A percentile compares a stretch with the other conserved stretches of the same genome.
These are phyloP conservation scores for Aspergillus carlsbadensis DNA, from an alignment of 495 filamentous ascomycete genomes.

Conservation along the genomic window DNA sequence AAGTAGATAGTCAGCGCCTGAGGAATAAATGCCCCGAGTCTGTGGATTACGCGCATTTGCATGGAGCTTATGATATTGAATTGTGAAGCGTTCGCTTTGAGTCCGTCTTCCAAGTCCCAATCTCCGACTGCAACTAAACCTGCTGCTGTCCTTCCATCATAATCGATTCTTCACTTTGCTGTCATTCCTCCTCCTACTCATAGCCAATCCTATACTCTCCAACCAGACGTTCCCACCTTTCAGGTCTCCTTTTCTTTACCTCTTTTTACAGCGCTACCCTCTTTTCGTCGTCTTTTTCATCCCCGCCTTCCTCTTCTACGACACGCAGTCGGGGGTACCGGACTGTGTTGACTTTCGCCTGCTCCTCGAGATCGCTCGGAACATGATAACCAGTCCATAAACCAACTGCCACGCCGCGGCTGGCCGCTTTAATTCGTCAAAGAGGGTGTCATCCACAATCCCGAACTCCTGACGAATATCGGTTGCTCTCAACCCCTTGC, in stretches of 20 bases:
- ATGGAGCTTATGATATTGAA: neutral
- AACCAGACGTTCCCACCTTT: neutral
- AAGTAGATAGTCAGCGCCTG: neutral
- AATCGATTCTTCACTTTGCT: neutral
- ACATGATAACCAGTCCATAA: slow-evolving; percentile 29
- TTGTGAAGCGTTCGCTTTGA: too few relatives aligned
- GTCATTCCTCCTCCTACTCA: slow-evolving; percentile 8
- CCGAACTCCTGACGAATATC: slow-evolving; percentile 10
- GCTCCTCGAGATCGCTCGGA: slow-evolving; percentile 11
- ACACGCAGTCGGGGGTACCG: slow-evolving; percentile 16
- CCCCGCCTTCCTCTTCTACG: slow-evolving; percentile 4
- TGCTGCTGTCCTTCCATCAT: neutral
- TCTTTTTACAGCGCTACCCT: slow-evolving; percentile 3
- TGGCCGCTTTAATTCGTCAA: slow-evolving; percentile 20
- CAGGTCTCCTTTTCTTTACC: slow-evolving; percentile 9
- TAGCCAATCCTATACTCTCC: slow-evolving; percentile 11
- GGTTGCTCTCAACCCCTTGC: slow-evolving; percentile 11
- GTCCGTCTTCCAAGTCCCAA: too few relatives aligned
- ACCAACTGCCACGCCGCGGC: slow-evolving; percentile 26
- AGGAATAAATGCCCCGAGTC: neutral
- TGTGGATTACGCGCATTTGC: neutral
- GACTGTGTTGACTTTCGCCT: slow-evolving; percentile 11
- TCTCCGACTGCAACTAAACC: neutral
- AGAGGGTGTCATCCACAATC: slow-evolving; percentile 9
- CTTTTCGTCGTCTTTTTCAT: slow-evolving; percentile 11